Evolutionary conservation across 129 eudicot species (phyloP).

Genomic region (Lactuca sativa): DNA sequence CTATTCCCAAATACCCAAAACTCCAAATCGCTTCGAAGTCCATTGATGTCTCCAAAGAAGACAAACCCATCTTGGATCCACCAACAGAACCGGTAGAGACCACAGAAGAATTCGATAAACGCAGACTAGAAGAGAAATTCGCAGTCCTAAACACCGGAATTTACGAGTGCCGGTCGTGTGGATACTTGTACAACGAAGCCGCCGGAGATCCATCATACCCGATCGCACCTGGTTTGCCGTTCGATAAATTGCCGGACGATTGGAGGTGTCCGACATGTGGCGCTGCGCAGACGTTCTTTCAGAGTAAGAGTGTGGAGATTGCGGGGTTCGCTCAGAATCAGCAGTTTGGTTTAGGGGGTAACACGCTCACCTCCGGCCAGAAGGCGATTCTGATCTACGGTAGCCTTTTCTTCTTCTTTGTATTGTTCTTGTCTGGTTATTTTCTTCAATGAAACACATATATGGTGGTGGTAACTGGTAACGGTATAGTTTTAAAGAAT

Average conservation of each 20-base stretch:
- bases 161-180: slow-evolving; percentile 86
- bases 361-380: slow-evolving; percentile 85
- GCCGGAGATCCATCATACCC: slow-evolving; percentile 86
- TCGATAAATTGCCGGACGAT: slow-evolving; percentile 75
- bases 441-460: slow-evolving; percentile 62
- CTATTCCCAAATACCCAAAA: slow-evolving; percentile 34
- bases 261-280: slow-evolving; percentile 99
- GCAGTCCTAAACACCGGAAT: slow-evolving; percentile 91
- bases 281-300: slow-evolving; percentile 86
- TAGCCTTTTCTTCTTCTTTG: slow-evolving; percentile 66
- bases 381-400: slow-evolving; percentile 86
- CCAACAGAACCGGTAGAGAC: slow-evolving; percentile 2
- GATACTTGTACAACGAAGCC: slow-evolving; percentile 70
- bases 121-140: slow-evolving; percentile 83
- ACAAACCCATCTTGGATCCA: slow-evolving; percentile 51
- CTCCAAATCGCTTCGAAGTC: slow-evolving; percentile 42
- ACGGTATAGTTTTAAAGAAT: slow-evolving; percentile 16
- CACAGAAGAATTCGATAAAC: slow-evolving; percentile 37
- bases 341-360: slow-evolving; percentile 89
- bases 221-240: slow-evolving; percentile 83
- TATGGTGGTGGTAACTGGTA: background rate
- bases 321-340: slow-evolving; percentile 98
- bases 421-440: slow-evolving; percentile 88
- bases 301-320: slow-evolving; percentile 94
- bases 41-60: slow-evolving; percentile 80